Evolutionary conservation across 2,329 filamentous ascomycete genomes (phyloP), one percentile per base, ranked within the genome.

Genomic region (Ilyonectria sp.): DNA sequence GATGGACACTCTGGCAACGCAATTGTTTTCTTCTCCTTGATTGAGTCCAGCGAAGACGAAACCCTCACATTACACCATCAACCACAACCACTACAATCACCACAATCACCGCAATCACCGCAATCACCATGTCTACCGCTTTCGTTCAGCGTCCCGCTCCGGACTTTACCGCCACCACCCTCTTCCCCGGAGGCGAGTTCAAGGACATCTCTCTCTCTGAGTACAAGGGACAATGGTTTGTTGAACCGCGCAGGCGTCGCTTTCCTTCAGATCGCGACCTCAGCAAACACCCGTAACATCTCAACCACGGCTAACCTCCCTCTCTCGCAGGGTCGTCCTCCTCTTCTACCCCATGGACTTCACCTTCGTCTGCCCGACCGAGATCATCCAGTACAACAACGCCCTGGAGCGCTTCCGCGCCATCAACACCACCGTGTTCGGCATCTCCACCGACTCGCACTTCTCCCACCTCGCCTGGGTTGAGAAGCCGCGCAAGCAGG

Each of bases 321-420:
- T 13, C 23, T 31, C 37, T n/a, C n/a, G 0, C 29, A 84, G 90
- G 90, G 86, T 91, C 66, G 83, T 91, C 74, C 87, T 92, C 37
- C 86, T 89, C 71, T 91, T 91, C 84, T 89, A 91, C 79, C 90
- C 90, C 64, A 89, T 90, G 82, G 89, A 90, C 75, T 92, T 90
- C 85, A 91, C 89, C 72, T 91, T 91, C 73, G 89, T 91, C 77
- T 91, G 89, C 83, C 88, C 88, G 31, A 89, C 87, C 77, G 88
- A 91, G 80, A 90, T 91, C 80, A 86, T 90, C 75, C 88, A 89
- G 76, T 91, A 88, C 82, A 89, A 87, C 79, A 86, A 90, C 63
- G 87, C 88, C 60, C 83, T 88, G n/a, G 78, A 86, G 61, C 87
- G 89, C 74, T 91, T 91, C 80, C 82, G 83, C 67, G 84, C 82